Base-by-base conservation (phyloP, 2,329 filamentous ascomycete genomes). In the Bipolaris gigantea region DNA sequence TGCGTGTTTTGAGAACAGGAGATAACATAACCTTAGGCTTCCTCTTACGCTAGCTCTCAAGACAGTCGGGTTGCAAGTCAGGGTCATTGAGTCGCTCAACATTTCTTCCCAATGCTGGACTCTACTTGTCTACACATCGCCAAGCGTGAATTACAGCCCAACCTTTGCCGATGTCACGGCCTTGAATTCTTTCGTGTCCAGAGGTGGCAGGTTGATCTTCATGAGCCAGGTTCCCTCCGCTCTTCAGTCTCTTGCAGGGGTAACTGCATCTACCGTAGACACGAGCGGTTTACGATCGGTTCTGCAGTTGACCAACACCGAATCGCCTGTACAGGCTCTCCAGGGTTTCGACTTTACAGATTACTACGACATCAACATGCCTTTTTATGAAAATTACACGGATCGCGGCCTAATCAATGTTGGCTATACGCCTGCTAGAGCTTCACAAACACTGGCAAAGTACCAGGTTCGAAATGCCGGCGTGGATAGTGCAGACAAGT, bases 351-450 rank as follows among this genome's bases (percentile, higher is more conserved):
- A 55, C 36, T 55, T 55, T 3, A 27, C 41, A 2, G 48, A 51
- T 2, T 55, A 46, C 32, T 51, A 55, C 23, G 52, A 55, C n/a
- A 35, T 16, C 2, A 46, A 38, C 23, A 55, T 55, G 52, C 52
- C 52, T 11, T 51, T 55, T 6, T 51, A 25, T 32, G 52, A 55
- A 7, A 55, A 55, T 11, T 55, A 55, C 48, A 55, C 52, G 5
- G 10, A 42, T 2, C 23, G 13, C 2, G 52, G 52, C 2, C 42
- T 55, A 7, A 5, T 55, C 23, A 55, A 55, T 25, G 52, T 55
- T n/a, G 52, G 52, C 11, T 55, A 55, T 18, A 55, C 35, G n/a
- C 41, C 52, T 35, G 25, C 9, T 15, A 51, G 6, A 4, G 52
- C 48, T n/a, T 16, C 52, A 25, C 52, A 55, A 42, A 55, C 32